A percentile compares a stretch with the other conserved stretches of the same genome.
Conservation (phyloP, 2,329 filamentous ascomycete species). For the Botrytis squamosa region DNA sequence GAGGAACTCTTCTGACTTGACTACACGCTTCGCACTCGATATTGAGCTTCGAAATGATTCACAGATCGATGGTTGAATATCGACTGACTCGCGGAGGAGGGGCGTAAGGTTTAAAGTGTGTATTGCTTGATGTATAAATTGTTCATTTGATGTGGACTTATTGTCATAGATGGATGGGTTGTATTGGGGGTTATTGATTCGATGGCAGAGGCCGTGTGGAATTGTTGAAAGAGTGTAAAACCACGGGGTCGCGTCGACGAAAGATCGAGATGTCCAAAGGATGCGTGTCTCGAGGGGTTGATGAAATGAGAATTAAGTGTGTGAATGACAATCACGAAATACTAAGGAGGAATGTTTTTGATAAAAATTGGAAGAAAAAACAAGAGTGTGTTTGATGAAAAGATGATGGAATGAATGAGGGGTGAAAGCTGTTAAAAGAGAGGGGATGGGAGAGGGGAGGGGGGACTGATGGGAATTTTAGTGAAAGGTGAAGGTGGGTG, state of each 20-base stretch:
- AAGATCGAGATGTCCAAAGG: slow-evolving; percentile 4
- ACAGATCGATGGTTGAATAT: slow-evolving; percentile 42
- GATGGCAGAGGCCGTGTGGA: slow-evolving; percentile 38
- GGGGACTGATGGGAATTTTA: slow-evolving; percentile 25
- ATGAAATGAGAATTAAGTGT: slow-evolving; percentile 3
- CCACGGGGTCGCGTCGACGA: slow-evolving; percentile 23
- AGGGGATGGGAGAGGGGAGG: slow-evolving; percentile 31
- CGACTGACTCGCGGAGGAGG: slow-evolving; percentile 40
- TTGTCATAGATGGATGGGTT: slow-evolving; percentile 53
- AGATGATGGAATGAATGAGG: slow-evolving; percentile 32
- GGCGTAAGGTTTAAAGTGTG: slow-evolving; percentile 70
- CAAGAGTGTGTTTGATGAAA: slow-evolving; percentile 32
- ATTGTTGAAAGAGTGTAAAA: slow-evolving; percentile 33
- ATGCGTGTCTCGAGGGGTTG: background rate
- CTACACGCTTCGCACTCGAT: slow-evolving; percentile 7
- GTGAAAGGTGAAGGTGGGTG: slow-evolving; percentile 16
- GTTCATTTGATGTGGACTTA: slow-evolving; percentile 52
- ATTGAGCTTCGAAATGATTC: slow-evolving; percentile 17
- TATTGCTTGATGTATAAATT: slow-evolving; percentile 49
- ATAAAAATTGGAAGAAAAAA: slow-evolving; percentile 14
- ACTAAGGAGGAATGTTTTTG: background rate
- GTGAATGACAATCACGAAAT: slow-evolving; percentile 5
- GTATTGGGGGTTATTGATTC: slow-evolving; percentile 42
- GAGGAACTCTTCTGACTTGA: slow-evolving; percentile 6
- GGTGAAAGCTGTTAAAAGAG: slow-evolving; percentile 27